Conservation (phyloP, 2,329 filamentous ascomycete species). For the Capronia coronata region DNA sequence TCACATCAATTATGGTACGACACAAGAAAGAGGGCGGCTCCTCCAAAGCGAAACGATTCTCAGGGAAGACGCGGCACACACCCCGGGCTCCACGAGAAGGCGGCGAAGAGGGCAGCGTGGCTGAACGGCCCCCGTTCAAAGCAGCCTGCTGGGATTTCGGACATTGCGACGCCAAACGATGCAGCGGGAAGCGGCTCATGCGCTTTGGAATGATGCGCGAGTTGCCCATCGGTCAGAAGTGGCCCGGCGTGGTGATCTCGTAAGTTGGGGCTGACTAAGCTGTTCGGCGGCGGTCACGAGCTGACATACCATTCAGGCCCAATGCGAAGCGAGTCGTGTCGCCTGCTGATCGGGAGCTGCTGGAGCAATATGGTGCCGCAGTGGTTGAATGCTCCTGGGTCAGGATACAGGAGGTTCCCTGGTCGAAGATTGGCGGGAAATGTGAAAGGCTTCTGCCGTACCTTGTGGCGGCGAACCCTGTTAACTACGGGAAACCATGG, state of each 20-base stretch:
- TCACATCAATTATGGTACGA: constrained; percentile 59
- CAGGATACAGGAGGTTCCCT: constrained; percentile 82
- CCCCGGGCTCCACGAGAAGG: constrained; percentile 43
- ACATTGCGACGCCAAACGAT: constrained; percentile 94
- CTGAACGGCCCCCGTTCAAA: constrained; percentile 58
- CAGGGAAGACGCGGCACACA: constrained; percentile 52
- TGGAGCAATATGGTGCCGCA: constrained; percentile 85
- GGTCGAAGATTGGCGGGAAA: constrained; percentile 83
- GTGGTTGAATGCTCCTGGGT: constrained; percentile 99
- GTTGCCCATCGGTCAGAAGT: constrained; percentile 83
- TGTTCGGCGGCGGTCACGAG: neutral
- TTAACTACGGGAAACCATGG: constrained; percentile 97
- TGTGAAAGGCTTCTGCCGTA: constrained; percentile 89
- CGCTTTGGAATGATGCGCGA: constrained; percentile 88
- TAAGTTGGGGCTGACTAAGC: constrained; percentile 31
- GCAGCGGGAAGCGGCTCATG: constrained; percentile 92
- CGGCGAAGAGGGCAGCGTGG: constrained; percentile 36
- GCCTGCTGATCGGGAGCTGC: constrained; percentile 70
- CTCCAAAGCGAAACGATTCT: constrained; percentile 65
- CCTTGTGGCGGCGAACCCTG: constrained; percentile 89
- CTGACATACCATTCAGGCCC: constrained; percentile 44
- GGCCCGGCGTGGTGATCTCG: constrained; percentile 85
- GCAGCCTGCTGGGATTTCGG: constrained; percentile 97
- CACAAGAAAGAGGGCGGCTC: constrained; percentile 86
- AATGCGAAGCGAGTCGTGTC: constrained; percentile 84